phyloP scores from a whole-genome alignment of 345 rosid species.

The Eucalyptus cladocalyx region DNA sequence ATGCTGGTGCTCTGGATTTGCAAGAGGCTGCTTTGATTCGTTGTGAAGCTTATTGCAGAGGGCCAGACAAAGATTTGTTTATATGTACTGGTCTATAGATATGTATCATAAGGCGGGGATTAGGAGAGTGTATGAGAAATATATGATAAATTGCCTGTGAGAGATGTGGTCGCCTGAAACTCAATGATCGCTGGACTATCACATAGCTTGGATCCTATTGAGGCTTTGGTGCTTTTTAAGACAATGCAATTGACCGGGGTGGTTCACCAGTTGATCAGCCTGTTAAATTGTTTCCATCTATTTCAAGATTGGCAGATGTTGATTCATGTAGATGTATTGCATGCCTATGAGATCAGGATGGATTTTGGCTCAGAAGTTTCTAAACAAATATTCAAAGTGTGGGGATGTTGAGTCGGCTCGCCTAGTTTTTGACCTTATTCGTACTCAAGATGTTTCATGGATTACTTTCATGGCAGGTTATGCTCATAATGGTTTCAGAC shows the following conservation, averaged over 20 bases:
- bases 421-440: background rate
- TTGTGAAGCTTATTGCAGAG: no score
- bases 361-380: background rate
- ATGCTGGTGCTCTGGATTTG: no score
- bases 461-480: background rate
- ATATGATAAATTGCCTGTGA: no score
- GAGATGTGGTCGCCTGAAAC: no score
- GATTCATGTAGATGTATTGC: background rate
- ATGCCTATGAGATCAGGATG: background rate
- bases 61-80: no score
- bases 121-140: no score
- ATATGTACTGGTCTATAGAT: no score
- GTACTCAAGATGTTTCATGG: background rate
- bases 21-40: no score
- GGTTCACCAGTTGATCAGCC: background rate
- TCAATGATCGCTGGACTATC: no score
- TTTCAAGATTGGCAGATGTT: background rate
- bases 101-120: no score
- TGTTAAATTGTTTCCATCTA: background rate
- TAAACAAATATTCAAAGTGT: background rate
- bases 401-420: rapidly evolving
- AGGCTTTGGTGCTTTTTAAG: no score
- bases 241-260: background rate
- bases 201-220: no score
- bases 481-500: background rate